Evolutionary conservation across 208 protist species (phyloP).

Genomic region (Hexamita inflata): DNA sequence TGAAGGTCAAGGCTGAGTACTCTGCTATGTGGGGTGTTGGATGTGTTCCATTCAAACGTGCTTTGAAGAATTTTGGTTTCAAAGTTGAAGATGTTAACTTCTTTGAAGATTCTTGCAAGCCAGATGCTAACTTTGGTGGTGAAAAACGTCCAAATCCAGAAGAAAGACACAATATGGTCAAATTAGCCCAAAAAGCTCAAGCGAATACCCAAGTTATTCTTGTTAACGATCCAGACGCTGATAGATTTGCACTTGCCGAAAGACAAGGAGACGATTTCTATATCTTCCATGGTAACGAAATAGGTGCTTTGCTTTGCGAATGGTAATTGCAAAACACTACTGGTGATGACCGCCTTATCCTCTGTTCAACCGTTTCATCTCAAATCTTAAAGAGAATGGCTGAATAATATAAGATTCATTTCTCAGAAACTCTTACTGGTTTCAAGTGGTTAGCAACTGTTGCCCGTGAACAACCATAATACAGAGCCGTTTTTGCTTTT

Average conservation of each 20-base stretch:
- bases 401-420: constrained; percentile 63
- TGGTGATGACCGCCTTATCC: constrained; percentile 41
- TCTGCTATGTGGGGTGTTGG: constrained; percentile 82
- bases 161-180: constrained; percentile 49
- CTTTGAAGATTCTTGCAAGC: constrained; percentile 62
- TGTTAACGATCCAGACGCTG: constrained; percentile 93
- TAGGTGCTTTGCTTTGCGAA: constrained; percentile 74
- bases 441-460: constrained; percentile 90
- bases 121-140: constrained; percentile 88
- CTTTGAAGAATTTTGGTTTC: constrained; percentile 58
- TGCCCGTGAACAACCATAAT: constrained; percentile 31
- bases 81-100: constrained; percentile 37
- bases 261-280: constrained; percentile 35
- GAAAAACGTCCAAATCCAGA: constrained; percentile 91
- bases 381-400: constrained; percentile 71
- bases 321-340: constrained; percentile 58
- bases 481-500: constrained; percentile 66
- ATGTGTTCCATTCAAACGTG: constrained; percentile 52
- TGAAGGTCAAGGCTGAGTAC: constrained; percentile 48
- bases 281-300: constrained; percentile 74
- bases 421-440: constrained; percentile 80
- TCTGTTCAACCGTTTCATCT: constrained; percentile 59
- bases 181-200: constrained; percentile 59
- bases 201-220: constrained; percentile 70
- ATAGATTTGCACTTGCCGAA: constrained; percentile 82